A percentile compares a stretch with the other conserved stretches of the same genome.
These are phyloP conservation scores for Xanthoconium stramineum DNA, from an alignment of 768 basidiomycete species.

Conservation along the genomic window DNA sequence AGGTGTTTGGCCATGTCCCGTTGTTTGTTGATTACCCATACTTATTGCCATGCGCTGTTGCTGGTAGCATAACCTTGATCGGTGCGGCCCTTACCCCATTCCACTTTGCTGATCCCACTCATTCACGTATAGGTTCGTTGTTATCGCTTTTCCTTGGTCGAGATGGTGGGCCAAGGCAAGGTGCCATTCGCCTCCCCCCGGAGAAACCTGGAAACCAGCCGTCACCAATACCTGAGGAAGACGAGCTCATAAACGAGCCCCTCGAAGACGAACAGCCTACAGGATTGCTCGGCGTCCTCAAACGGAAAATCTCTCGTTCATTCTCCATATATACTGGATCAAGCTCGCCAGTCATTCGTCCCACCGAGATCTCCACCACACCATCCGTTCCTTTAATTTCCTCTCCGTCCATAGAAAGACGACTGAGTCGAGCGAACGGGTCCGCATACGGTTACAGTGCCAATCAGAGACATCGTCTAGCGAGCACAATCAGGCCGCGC, in stretches of 20 bases:
- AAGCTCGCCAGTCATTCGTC: conserved; percentile 43
- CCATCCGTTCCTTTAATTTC: conserved; percentile 47
- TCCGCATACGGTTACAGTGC: conserved; percentile 78
- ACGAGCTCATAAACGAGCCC: conserved; percentile 47
- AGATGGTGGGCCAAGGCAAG: conserved; percentile 87
- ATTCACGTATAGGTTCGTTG: conserved; percentile 59
- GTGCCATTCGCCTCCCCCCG: conserved; percentile 74
- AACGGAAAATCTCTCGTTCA: conserved; percentile 49
- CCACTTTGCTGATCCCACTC: not conserved
- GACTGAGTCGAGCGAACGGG: conserved; percentile 60
- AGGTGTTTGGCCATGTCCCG: conserved; percentile 57
- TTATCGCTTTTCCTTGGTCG: conserved; percentile 85
- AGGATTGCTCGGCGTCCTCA: conserved; percentile 39
- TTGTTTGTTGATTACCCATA: conserved; percentile 85
- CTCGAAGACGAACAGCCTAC: conserved; percentile 38
- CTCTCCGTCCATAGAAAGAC: conserved; percentile 40
- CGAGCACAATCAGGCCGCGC: conserved; percentile 47
- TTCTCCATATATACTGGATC: conserved; percentile 60
- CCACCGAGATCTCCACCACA: conserved; percentile 30
- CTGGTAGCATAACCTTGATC: conserved; percentile 68
- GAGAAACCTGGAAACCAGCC: conserved; percentile 60
- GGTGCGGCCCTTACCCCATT: conserved; percentile 40
- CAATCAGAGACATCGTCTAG: conserved; percentile 50
- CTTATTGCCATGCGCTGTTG: conserved; percentile 80
- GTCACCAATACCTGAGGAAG: conserved; percentile 67